Conservation (phyloP, 257 asterid species). For the Solanum pinnatisectum region DNA sequence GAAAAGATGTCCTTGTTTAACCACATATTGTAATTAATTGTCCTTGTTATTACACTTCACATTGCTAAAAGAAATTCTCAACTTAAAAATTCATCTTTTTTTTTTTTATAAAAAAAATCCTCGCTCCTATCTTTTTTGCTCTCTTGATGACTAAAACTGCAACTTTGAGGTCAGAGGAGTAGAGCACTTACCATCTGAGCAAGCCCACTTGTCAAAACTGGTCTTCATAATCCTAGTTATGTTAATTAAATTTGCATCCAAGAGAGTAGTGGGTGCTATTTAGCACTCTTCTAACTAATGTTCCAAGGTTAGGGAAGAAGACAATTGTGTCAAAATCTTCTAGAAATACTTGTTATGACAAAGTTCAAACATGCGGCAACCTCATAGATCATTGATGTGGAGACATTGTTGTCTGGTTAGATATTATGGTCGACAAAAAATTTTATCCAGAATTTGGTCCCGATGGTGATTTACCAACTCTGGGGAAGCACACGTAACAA, state of each 20-base stretch:
- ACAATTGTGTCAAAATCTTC: neutral
- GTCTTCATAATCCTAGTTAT: neutral
- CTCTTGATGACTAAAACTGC: too few species aligned
- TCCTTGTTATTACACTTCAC: neutral
- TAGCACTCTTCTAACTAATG: neutral
- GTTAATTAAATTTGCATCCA: neutral
- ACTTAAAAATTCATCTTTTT: too few species aligned
- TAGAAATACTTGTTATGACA: neutral
- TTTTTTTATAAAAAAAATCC: too few species aligned
- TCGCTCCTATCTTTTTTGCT: neutral
- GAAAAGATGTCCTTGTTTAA: neutral
- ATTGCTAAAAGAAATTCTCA: too few species aligned
- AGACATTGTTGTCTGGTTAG: neutral
- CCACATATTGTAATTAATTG: neutral
- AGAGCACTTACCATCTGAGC: neutral
- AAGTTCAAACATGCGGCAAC: neutral
- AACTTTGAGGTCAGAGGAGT: neutral
- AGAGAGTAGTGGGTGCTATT: neutral
- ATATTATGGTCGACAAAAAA: constrained; percentile 15
- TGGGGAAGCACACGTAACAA: constrained; percentile 20
- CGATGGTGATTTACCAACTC: constrained; percentile 30
- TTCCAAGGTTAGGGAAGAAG: neutral
- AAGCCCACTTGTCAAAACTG: neutral
- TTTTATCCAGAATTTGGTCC: constrained; percentile 8
- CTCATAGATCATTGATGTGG: neutral